Evolutionary conservation across 23 red algal genomes (phyloP).

Genomic region (Agarophyton chilense): DNA sequence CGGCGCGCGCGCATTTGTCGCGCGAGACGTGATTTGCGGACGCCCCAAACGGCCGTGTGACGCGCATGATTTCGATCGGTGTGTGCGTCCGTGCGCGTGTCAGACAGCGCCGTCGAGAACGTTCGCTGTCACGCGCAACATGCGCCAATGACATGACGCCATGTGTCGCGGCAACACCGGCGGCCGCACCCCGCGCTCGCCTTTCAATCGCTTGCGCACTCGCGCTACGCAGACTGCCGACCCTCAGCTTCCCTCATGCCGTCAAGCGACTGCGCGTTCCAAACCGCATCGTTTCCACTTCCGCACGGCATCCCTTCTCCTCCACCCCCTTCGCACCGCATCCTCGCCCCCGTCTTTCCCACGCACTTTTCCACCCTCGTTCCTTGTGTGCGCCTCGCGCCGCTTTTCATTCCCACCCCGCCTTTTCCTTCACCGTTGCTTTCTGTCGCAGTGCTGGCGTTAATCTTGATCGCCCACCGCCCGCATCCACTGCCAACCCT

Average conservation of each 20-base stretch:
- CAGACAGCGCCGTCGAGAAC: neutral
- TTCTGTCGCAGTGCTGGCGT: neutral
- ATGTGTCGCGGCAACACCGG: neutral
- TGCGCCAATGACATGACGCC: neutral
- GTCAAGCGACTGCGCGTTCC: neutral
- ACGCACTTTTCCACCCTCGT: neutral
- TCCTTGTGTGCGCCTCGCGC: neutral
- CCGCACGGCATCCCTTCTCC: neutral
- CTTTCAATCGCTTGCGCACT: neutral
- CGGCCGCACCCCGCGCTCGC: neutral
- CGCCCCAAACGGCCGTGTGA: neutral
- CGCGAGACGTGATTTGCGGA: too few species aligned
- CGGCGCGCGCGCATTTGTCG: too few species aligned
- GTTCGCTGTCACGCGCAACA: neutral
- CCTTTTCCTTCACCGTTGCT: neutral
- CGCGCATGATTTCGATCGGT: neutral
- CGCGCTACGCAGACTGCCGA: neutral
- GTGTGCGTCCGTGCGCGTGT: too few species aligned
- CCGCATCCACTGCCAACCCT: neutral
- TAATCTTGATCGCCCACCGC: constrained; percentile 14
- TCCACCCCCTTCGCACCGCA: too few species aligned
- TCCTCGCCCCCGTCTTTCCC: neutral
- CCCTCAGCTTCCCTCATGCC: neutral
- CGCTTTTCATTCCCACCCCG: neutral
- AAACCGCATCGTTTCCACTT: neutral